Conservation (phyloP, 305 asterid genomes). For the Plantago lanceolata region DNA sequence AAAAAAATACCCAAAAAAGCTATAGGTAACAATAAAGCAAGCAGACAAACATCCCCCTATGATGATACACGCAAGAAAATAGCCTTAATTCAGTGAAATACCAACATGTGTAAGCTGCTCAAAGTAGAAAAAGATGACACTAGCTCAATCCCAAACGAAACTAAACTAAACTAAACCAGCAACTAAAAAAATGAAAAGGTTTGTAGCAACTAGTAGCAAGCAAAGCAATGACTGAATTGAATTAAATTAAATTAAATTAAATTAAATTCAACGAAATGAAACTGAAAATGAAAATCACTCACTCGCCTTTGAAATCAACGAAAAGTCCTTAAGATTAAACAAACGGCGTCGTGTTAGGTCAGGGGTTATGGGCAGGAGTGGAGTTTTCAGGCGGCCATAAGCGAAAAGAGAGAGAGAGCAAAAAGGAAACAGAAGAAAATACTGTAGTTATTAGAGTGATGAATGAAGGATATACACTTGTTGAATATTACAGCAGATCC, state of each 20-base stretch:
- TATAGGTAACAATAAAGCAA: not conserved
- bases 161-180: too few species aligned
- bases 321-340: not conserved
- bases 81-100: not conserved
- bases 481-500: too few species aligned
- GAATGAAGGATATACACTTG: too few species aligned
- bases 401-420: conserved; percentile 30
- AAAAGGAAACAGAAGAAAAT: not conserved
- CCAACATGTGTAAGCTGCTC: not conserved
- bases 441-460: too few species aligned
- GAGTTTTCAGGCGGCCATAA: conserved; percentile 43
- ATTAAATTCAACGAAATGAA: not conserved
- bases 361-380: conserved; percentile 11
- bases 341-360: not conserved
- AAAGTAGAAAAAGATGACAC: not conserved
- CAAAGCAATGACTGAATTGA: too few species aligned
- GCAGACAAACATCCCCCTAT: not conserved
- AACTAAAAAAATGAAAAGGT: too few species aligned
- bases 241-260: too few species aligned
- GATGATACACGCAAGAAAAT: not conserved
- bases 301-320: not conserved
- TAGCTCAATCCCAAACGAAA: too few species aligned
- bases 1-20: not conserved
- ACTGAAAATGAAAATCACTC: too few species aligned
- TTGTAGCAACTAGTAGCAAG: too few species aligned